Conservation (phyloP, 1,284 basidiomycete species). For the Cryptococcus amylolentus region DNA sequence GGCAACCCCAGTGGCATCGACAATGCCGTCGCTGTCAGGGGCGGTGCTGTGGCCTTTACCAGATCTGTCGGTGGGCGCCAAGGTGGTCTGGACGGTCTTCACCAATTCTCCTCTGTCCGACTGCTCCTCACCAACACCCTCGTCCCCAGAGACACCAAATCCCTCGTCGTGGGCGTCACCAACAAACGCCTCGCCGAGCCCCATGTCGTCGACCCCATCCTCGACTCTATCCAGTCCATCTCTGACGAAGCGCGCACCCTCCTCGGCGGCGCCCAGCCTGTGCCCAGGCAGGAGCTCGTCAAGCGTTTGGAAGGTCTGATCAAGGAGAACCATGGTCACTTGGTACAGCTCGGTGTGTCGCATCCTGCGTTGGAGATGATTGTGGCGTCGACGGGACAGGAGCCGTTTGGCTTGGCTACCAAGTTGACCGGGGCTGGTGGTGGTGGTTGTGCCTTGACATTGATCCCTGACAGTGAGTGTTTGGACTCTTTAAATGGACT, state of each 20-base stretch:
- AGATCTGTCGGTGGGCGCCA: slow-evolving; percentile 71
- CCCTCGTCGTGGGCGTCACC: slow-evolving; percentile 79
- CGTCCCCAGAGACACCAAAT: slow-evolving; percentile 89
- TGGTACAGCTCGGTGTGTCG: slow-evolving; percentile 86
- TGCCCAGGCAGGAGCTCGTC: slow-evolving; percentile 60
- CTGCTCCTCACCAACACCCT: slow-evolving; percentile 92
- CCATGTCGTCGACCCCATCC: slow-evolving; percentile 66
- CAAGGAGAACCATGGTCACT: slow-evolving; percentile 80
- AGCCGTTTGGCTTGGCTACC: slow-evolving; percentile 73
- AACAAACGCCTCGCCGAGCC: slow-evolving; percentile 61
- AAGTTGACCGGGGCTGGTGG: slow-evolving; percentile 99
- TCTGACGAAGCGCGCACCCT: slow-evolving; percentile 71
- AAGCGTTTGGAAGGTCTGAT: slow-evolving; percentile 58
- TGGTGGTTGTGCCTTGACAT: slow-evolving; percentile 93
- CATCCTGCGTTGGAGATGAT: slow-evolving; percentile 85
- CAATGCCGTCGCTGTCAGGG: slow-evolving; percentile 89
- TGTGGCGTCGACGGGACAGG: slow-evolving; percentile 61
- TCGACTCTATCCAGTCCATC: slow-evolving; percentile 75
- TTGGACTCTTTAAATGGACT: neutral
- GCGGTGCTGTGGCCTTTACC: slow-evolving; percentile 89
- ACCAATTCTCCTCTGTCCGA: slow-evolving; percentile 63
- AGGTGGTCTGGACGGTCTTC: slow-evolving; percentile 69
- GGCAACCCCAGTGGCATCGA: slow-evolving; percentile 98
- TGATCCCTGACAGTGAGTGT: slow-evolving; percentile 76
- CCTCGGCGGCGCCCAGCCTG: slow-evolving; percentile 59